Evolutionary conservation across 2,329 filamentous ascomycete genomes (phyloP).

Genomic region (Xylaria sp.): DNA sequence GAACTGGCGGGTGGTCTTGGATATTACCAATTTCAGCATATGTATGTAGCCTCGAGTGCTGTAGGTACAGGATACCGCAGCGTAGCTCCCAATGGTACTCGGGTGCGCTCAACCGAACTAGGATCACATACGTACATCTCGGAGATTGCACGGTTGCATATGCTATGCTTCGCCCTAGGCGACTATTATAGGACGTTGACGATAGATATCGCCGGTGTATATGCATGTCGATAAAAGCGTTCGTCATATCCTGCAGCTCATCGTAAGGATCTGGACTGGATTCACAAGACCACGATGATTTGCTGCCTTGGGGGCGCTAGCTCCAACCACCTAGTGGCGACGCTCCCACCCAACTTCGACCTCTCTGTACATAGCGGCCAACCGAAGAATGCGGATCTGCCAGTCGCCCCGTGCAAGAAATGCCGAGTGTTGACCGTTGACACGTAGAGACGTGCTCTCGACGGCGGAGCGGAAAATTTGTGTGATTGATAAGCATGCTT

Average conservation of each 20-base stretch:
- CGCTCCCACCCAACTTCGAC: slow-evolving; percentile 2
- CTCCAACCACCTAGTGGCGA: background rate
- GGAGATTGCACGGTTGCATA: slow-evolving; percentile 23
- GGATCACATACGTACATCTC: background rate
- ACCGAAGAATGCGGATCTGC: slow-evolving; percentile 2
- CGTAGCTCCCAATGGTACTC: background rate
- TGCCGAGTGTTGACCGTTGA: slow-evolving; percentile 6
- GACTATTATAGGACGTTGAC: slow-evolving; percentile 27
- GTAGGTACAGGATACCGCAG: slow-evolving; percentile 1
- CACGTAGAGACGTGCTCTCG: background rate
- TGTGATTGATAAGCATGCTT: background rate
- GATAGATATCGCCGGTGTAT: slow-evolving; percentile 23
- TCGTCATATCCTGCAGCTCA: slow-evolving; percentile 24
- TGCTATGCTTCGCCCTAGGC: slow-evolving; percentile 26
- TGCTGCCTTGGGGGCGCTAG: slow-evolving; percentile 13
- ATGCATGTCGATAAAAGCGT: slow-evolving; percentile 34
- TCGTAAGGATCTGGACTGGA: slow-evolving; percentile 21
- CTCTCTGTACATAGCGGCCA: background rate
- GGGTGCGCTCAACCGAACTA: background rate
- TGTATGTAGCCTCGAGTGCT: slow-evolving; percentile 8
- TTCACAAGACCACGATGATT: slow-evolving; percentile 7
- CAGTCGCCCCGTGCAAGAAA: background rate
- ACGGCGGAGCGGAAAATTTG: background rate
- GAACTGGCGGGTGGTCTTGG: slow-evolving; percentile 22
- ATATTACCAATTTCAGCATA: slow-evolving; percentile 9